Evolutionary conservation across 345 rosid genomes (phyloP).

Genomic region (Aegle marmelos): DNA sequence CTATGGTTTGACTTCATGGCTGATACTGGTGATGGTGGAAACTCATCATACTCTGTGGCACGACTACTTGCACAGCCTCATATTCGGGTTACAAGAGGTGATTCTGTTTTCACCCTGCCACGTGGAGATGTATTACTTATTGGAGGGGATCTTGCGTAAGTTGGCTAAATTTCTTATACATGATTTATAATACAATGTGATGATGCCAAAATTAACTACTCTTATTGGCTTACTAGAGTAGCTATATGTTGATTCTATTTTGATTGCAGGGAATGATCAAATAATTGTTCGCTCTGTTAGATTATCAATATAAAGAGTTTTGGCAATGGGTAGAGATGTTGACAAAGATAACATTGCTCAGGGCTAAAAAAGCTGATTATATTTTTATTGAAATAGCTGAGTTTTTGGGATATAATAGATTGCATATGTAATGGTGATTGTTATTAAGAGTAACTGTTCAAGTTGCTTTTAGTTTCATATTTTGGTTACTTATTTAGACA

Average conservation of each 20-base stretch:
- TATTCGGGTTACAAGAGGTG: conserved; percentile 37
- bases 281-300: background rate
- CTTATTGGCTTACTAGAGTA: conserved; percentile 3
- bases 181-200: conserved; percentile 7
- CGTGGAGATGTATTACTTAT: conserved; percentile 79
- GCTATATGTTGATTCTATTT: background rate
- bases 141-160: conserved; percentile 99
- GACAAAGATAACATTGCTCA: background rate
- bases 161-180: conserved; percentile 18
- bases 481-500: background rate
- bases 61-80: conserved; percentile 89
- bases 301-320: background rate
- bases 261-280: background rate
- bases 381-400: background rate
- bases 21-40: conserved; percentile 99
- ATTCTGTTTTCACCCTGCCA: conserved; percentile 46
- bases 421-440: background rate
- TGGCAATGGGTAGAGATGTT: background rate
- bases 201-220: background rate
- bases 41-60: conserved; percentile 85
- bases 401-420: background rate
- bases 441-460: background rate
- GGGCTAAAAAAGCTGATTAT: background rate
- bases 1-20: conserved; percentile 99
- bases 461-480: background rate